Base-by-base conservation (phyloP, 2,329 filamentous ascomycete genomes). In the Fusarium illudens region DNA sequence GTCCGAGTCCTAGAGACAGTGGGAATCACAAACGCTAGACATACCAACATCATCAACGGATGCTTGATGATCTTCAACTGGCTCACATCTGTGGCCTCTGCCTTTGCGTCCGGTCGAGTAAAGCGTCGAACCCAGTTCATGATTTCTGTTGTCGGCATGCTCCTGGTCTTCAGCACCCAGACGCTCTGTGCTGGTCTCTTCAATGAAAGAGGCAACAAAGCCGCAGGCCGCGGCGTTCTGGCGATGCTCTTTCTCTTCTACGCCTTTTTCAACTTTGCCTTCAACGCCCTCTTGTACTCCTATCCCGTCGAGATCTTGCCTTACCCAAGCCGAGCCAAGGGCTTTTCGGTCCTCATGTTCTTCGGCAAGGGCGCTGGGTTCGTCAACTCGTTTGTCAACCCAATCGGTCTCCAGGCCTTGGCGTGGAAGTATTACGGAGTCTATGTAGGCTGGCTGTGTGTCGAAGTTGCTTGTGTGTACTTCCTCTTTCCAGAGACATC, bases 51-150 rank as follows among this genome's bases (percentile, higher is more conserved):
- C 8, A 50, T 71, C 30, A 71, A 71, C 4, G 59, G 68, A 3
- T 68, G 54, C 6, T 52, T 71, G 1, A 71, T 65, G 68, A 65
- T 71, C 44, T 71, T 67, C 37, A 64, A 71, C 59, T 67, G 60
- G 68, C n/a, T 71, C 3, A 71, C 62, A 2, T 67, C 65, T 0
- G 67, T 71, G 2, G 53, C 62, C 0, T 71, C 64, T 0, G 68
- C 68, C 2, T 59, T 71, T 19, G 27, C 56, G 3, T 61, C 68
- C 0, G 64, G 58, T 1, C 25, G 56, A 4, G 56, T 71, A 20
- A 70, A 71, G 27, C 64, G 68, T 1, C 64, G 64, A 9, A 71
- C 64, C 6, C 67, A 71, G 2, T 71, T 71, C 8, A 32, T 71
- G n/a, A 17, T 68, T 1, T 71, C 67, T 1, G 58, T 42, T 0